Percentiles rank a stretch among this genome's conserved stretches.
These are phyloP conservation scores for Rhodotorula glutinis DNA, from an alignment of 1,284 basidiomycete genomes.

Conservation along the genomic window DNA sequence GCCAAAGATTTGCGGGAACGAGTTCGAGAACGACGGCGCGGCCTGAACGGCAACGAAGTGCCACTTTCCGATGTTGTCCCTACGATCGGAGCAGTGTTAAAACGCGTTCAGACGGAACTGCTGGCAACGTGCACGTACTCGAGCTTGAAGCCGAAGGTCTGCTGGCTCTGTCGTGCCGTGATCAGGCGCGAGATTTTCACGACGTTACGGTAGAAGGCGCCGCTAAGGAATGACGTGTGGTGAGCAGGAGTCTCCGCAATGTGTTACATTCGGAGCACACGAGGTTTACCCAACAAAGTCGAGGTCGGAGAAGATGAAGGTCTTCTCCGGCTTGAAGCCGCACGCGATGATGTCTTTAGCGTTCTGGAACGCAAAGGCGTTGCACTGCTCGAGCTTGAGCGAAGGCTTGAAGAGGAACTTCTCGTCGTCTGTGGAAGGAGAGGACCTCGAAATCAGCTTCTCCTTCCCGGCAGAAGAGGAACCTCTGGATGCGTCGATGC, in stretches of 20 bases:
- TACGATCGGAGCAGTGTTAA: conserved; percentile 46
- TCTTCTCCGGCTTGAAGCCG: conserved; percentile 87
- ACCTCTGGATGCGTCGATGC: too few species aligned
- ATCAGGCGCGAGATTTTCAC: conserved; percentile 89
- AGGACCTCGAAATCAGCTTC: not conserved
- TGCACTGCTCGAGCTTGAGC: conserved; percentile 84
- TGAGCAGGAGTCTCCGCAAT: not conserved
- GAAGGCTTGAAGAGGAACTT: conserved; percentile 98
- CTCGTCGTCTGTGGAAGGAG: conserved; percentile 72
- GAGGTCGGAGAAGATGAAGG: conserved; percentile 94
- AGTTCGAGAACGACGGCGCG: conserved; percentile 94
- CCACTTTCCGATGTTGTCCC: conserved; percentile 96
- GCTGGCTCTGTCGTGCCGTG: conserved; percentile 88
- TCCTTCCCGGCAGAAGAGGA: too few species aligned
- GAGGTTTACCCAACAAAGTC: conserved; percentile 65
- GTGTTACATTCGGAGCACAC: not conserved
- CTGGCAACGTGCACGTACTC: conserved; percentile 59
- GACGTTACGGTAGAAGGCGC: conserved; percentile 91
- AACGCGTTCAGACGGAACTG: not conserved
- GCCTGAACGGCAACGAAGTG: conserved; percentile 98
- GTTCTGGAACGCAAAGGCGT: conserved; percentile 78
- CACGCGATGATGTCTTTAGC: conserved; percentile 95
- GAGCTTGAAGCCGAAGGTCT: conserved; percentile 93
- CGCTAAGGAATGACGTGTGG: conserved; percentile 51
- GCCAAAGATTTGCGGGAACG: conserved; percentile 98